Evolutionary conservation across 345 rosid species (phyloP).

Genomic region (Kernera saxatilis): DNA sequence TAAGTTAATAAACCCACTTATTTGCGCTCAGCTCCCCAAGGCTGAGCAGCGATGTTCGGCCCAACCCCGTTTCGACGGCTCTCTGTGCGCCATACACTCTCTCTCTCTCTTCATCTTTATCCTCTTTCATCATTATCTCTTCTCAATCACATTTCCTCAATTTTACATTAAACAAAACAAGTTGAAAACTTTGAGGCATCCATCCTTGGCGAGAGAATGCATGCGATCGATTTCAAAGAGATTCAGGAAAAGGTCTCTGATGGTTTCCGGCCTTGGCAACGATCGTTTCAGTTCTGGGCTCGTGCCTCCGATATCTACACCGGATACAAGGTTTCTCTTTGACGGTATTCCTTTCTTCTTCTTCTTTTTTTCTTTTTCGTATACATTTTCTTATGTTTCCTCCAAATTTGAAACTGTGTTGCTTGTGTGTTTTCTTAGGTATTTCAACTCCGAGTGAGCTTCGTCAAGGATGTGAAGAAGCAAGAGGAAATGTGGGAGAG

Average conservation of each 20-base stretch:
- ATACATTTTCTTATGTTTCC: neutral
- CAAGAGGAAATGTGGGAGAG: constrained; percentile 86
- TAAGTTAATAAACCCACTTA: too few species aligned
- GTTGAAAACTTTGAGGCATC: neutral
- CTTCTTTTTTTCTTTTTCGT: neutral
- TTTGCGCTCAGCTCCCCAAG: too few species aligned
- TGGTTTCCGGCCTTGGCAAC: constrained; percentile 71
- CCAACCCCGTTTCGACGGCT: neutral
- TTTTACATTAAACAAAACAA: neutral
- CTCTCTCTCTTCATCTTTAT: too few species aligned
- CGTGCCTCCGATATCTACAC: constrained; percentile 75
- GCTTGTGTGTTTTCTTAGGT: constrained; percentile 36
- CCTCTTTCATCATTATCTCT: neutral
- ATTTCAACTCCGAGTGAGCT: constrained; percentile 70
- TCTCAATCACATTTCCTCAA: neutral
- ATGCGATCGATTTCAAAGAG: constrained; percentile 52
- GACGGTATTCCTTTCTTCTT: neutral
- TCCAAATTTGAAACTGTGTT: neutral
- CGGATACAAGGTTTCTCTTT: constrained; percentile 69
- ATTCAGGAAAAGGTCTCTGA: constrained; percentile 54
- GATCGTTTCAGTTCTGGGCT: constrained; percentile 94
- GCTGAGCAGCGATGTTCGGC: neutral
- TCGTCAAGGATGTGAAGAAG: constrained; percentile 66
- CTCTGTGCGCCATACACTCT: neutral
- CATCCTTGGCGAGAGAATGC: constrained; percentile 27